Percentiles rank a stretch among this genome's conserved stretches.
Conservation (phyloP, 2,329 filamentous ascomycete genomes). For the Ceratocystis harringtonii region DNA sequence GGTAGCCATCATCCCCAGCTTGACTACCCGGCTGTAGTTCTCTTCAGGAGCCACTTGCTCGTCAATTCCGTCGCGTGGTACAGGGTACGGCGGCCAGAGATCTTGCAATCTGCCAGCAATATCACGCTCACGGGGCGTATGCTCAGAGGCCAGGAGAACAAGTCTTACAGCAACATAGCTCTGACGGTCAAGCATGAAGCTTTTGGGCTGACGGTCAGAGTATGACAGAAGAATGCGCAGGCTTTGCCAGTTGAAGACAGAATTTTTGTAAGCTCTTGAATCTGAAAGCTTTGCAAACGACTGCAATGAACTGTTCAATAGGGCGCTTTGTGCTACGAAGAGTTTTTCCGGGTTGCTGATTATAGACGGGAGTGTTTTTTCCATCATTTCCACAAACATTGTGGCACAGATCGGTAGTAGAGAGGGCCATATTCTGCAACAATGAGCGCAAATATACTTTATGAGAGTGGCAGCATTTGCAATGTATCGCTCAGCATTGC, state of each 20-base stretch:
- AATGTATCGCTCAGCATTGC: constrained; percentile 1
- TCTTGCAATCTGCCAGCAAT: constrained; percentile 34
- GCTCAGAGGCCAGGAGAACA: constrained; percentile 39
- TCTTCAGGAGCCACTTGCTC: constrained; percentile 37
- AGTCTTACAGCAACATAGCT: constrained; percentile 41
- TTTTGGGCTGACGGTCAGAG: constrained; percentile 33
- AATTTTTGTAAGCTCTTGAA: constrained; percentile 25
- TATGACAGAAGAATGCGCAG: constrained; percentile 39
- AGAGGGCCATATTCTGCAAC: constrained; percentile 21
- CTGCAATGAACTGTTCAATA: constrained; percentile 27
- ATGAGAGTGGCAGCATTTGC: constrained; percentile 6
- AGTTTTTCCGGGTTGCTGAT: constrained; percentile 13
- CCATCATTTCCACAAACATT: constrained; percentile 23
- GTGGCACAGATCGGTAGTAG: constrained; percentile 23
- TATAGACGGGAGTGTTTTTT: constrained; percentile 18
- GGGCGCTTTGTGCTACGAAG: constrained; percentile 22
- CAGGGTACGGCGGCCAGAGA: constrained; percentile 46
- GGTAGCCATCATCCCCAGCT: constrained; percentile 38
- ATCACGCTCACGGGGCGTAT: constrained; percentile 35
- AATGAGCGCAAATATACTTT: constrained; percentile 14
- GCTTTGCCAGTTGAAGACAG: constrained; percentile 41
- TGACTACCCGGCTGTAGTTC: constrained; percentile 38
- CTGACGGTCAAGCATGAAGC: constrained; percentile 34
- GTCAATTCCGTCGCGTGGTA: constrained; percentile 43
- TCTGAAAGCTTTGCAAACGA: constrained; percentile 24